These are phyloP conservation scores for Epithele typhae DNA, from an alignment of 768 basidiomycete species.

Conservation along the genomic window DNA sequence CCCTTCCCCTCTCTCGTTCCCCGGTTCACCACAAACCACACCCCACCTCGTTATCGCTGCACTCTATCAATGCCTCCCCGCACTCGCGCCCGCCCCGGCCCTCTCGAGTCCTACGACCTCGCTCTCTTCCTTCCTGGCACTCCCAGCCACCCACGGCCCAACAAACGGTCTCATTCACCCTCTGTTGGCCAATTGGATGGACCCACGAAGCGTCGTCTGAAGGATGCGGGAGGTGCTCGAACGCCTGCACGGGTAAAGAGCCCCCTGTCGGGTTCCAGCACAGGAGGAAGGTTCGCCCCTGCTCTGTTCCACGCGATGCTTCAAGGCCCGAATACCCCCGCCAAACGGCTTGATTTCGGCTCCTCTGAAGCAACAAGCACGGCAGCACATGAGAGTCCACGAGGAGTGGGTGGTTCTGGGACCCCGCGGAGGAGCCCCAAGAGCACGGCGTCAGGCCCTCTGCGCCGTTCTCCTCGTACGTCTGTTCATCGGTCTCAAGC, in stretches of 20 bases:
- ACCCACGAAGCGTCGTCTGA: slow-evolving; percentile 66
- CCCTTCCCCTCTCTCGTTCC: neutral
- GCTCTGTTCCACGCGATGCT: slow-evolving; percentile 41
- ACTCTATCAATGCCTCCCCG: neutral
- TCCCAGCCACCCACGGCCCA: slow-evolving; percentile 25
- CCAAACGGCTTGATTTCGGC: slow-evolving; percentile 52
- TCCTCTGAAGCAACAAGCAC: neutral
- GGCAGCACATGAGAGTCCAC: neutral
- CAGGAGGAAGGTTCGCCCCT: slow-evolving; percentile 35
- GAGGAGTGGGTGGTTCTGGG: neutral
- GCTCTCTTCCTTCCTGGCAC: slow-evolving; percentile 43
- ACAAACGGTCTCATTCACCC: slow-evolving; percentile 65
- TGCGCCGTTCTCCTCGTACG: slow-evolving; percentile 10
- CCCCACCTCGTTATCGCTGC: slow-evolving; percentile 1
- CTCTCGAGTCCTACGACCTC: slow-evolving; percentile 58
- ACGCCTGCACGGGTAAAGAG: slow-evolving; percentile 34
- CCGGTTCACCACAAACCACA: slow-evolving; percentile 2
- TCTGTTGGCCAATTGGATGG: slow-evolving; percentile 43
- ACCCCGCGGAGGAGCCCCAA: slow-evolving; percentile 9
- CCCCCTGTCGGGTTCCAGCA: slow-evolving; percentile 35
- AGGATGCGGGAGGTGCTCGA: slow-evolving; percentile 49
- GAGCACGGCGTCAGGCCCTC: neutral
- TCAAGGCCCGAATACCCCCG: slow-evolving; percentile 38
- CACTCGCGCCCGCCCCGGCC: slow-evolving; percentile 32
- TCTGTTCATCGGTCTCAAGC: neutral